Evolutionary conservation across 371 early-diverging fungal species (phyloP).

Genomic region (Funneliformis caledonium): DNA sequence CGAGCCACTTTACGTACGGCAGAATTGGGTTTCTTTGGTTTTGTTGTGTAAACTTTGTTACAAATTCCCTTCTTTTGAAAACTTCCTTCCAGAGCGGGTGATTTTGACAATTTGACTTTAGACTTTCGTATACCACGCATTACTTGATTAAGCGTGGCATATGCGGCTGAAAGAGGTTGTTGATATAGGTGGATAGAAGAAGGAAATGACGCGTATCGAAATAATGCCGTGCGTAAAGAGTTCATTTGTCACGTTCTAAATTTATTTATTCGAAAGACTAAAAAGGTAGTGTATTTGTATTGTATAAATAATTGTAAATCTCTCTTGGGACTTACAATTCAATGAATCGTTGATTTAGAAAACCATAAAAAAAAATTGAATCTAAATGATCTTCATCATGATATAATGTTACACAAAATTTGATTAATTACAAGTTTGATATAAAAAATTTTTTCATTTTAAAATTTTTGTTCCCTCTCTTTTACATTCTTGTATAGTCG

Average conservation of each 20-base stretch:
- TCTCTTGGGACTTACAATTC: no score
- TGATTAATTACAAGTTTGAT: neutral
- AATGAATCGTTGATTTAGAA: no score
- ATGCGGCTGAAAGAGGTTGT: constrained; percentile 6
- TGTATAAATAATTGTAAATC: no score
- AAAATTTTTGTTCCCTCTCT: neutral
- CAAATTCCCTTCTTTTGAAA: constrained; percentile 95
- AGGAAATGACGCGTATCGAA: neutral
- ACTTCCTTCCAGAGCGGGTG: constrained; percentile 88
- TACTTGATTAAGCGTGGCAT: constrained; percentile 94
- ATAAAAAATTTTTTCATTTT: neutral
- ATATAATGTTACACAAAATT: no score
- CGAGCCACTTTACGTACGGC: constrained; percentile 88
- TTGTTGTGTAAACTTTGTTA: constrained; percentile 91
- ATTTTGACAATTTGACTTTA: constrained; percentile 65
- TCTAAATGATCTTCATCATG: no score
- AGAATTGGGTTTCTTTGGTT: constrained; percentile 94
- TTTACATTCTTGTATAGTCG: neutral
- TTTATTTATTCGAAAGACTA: neutral
- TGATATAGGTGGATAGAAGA: neutral
- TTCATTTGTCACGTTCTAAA: neutral
- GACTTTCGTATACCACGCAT: constrained; percentile 86
- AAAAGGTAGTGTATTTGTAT: no score
- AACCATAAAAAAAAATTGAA: no score
- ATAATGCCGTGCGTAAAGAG: neutral